Evolutionary conservation across 2,329 filamentous ascomycete genomes (phyloP), one percentile per base, ranked within the genome.

Genomic region (Penicillium sp.): DNA sequence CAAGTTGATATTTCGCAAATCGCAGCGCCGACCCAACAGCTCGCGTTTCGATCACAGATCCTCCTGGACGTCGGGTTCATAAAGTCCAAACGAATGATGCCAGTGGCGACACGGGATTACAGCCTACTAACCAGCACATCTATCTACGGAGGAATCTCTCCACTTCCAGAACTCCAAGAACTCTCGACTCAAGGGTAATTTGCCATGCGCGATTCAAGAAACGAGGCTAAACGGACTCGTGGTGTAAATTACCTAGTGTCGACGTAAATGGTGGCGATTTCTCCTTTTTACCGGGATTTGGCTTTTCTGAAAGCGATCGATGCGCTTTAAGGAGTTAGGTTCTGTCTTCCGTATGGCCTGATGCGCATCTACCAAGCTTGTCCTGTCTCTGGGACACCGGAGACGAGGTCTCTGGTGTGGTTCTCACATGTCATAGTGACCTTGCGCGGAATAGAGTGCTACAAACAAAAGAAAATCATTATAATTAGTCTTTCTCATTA

Each of bases 191-290:
- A 5, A 41, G 15, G 3, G 2, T 41, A 41, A 26, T 26, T 41
- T 41, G 35, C 35, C 35, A 38, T 38, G 35, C 35, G 8, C 11
- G 35, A 9, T 4, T 38, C 35, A 13, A 41, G 35, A 13, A 26
- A 15, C 35, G 35, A 38, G 35, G 9, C 8, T 11, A 13, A 41
- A 15, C 35, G 11, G 35, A 15, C 35, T 1, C 2, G 35, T 15
- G 11, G 9, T 19, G 26, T 17, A 48, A 19, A 41, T 51, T 31
- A 45, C 35, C 31, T 45, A 30, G 55, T 26, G 30, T 26, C 49
- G 31, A 57, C 55, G 55, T 57, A 57, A 41, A 57, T 57, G 55
- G 55, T 57, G 55, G 55, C 55, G 55, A 50, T 17, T 50, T 29
- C 29, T 29, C 21, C 47, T 50, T 15, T 29, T 7, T 3, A 48